Evolutionary conservation across 345 rosid genomes (phyloP).

Genomic region (Populus tremula): DNA sequence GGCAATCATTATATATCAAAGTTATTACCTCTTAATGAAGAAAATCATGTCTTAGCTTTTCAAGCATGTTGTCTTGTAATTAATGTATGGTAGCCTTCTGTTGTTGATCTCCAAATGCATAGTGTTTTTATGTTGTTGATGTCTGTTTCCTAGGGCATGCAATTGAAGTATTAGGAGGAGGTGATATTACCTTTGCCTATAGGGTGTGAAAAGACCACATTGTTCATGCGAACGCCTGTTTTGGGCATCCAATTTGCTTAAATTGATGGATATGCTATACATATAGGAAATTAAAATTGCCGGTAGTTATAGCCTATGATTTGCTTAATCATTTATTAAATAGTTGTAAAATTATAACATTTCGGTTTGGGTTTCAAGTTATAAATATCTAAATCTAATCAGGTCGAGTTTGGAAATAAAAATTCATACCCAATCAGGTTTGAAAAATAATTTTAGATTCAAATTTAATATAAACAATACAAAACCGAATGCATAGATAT

Average conservation of each 20-base stretch:
- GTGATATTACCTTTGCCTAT: not conserved
- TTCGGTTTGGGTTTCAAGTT: too few species aligned
- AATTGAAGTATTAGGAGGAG: not conserved
- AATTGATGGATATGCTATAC: not conserved
- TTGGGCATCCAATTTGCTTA: not conserved
- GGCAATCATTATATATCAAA: slow-evolving; percentile 75
- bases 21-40: slow-evolving; percentile 57
- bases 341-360: too few species aligned
- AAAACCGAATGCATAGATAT: too few species aligned
- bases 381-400: too few species aligned
- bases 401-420: rapidly evolving
- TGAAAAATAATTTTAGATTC: too few species aligned
- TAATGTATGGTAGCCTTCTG: too few species aligned
- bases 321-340: too few species aligned
- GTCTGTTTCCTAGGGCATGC: slow-evolving; percentile 40
- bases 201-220: not conserved
- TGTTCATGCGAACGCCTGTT: not conserved
- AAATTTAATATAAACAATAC: too few species aligned
- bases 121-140: slow-evolving; percentile 58
- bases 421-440: rapidly evolving
- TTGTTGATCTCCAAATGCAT: slow-evolving; percentile 46
- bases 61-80: slow-evolving; percentile 74
- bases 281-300: too few species aligned
- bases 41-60: slow-evolving; percentile 58
- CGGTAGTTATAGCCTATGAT: too few species aligned